Base-by-base conservation (phyloP, 208 protist genomes). In the Acanthamoeba healyi region DNA sequence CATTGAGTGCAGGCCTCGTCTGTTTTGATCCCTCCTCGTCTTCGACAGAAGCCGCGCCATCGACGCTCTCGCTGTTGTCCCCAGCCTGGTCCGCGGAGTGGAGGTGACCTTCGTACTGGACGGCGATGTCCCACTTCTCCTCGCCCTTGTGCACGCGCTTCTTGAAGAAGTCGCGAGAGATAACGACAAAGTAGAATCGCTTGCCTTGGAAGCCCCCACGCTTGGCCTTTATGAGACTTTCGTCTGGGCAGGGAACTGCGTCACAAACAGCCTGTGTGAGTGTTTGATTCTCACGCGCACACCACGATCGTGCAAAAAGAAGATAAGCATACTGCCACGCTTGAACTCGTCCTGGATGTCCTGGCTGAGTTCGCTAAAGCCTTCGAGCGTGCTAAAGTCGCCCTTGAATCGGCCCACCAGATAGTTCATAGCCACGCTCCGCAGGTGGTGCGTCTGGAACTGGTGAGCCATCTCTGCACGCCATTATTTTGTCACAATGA, bases 401-500 rank as follows among this genome's bases (percentile, higher is more conserved):
- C 79, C 49, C 29, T 87, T 63, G 29, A 51, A 15, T 6, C 79
- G 42, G 24, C 46, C 84, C 10, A 91, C 22, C 12, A 91, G 42
- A 42, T 72, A 91, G 34, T 91, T 70, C 61, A 91, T 91, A 6
- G 84, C 84, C 49, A 91, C 61, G 40, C 84, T 54, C 38, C 84
- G 84, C 46, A 91, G 84, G 12, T 91, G 84, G 29, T 91, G 84
- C 38, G 49, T 72, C 38, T 91, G 56, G 36, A 74, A 91, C 84
- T 70, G 84, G n/a, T 91, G 54, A 15, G 84, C 84, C 84, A 91
- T 72, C 34, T 91, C 84, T 91, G 84, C 29, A 51, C 38, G n/a
- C 6, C 38, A 32, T 74, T 1, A 14, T 32, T 9, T 1, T 40
- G 34, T 74, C n/a, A n/a, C n/a, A n/a, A n/a, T n/a, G 65, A 74